These are phyloP conservation scores for Capsella rubella DNA, from an alignment of 441 rosid species.

Conservation along the genomic window DNA sequence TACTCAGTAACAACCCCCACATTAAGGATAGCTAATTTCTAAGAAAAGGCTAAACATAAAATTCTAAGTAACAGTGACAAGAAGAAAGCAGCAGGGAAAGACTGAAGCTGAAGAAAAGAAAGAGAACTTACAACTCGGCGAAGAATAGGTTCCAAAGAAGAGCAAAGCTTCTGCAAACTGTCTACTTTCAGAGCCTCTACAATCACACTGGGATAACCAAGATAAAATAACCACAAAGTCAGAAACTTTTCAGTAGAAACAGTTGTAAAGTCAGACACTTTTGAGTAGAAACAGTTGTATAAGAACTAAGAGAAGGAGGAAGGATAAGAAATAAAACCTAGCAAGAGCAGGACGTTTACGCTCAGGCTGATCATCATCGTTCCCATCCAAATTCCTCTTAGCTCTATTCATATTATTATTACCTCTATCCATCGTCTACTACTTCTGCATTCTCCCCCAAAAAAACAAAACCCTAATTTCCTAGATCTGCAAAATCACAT, in stretches of 20 bases:
- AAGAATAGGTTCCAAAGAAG: slow-evolving; percentile 97
- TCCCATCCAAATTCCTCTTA: slow-evolving; percentile 79
- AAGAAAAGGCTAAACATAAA: not conserved
- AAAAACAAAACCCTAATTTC: slow-evolving; percentile 40
- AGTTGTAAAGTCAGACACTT: not conserved
- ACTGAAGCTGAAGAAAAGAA: not conserved
- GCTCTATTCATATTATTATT: slow-evolving; percentile 85
- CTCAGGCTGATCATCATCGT: slow-evolving; percentile 72
- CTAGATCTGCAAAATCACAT: slow-evolving; percentile 59
- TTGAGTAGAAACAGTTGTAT: not conserved
- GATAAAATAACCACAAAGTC: not conserved
- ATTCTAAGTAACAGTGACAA: not conserved
- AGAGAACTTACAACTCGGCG: slow-evolving; percentile 91
- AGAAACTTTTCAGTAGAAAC: slow-evolving; percentile 15
- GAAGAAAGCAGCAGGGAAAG: not conserved
- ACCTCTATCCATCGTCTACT: slow-evolving; percentile 80
- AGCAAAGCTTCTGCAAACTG: slow-evolving; percentile 96
- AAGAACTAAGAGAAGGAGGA: not conserved
- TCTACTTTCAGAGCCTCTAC: slow-evolving; percentile 98
- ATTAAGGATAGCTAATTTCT: slow-evolving; percentile 11
- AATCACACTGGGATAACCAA: slow-evolving; percentile 70
- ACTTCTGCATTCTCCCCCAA: slow-evolving; percentile 56
- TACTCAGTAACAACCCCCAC: slow-evolving; percentile 50
- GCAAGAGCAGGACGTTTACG: slow-evolving; percentile 94
- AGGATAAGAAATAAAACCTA: slow-evolving; percentile 51